Conservation (phyloP, 306 rosid species). For the Trifolium repens region DNA sequence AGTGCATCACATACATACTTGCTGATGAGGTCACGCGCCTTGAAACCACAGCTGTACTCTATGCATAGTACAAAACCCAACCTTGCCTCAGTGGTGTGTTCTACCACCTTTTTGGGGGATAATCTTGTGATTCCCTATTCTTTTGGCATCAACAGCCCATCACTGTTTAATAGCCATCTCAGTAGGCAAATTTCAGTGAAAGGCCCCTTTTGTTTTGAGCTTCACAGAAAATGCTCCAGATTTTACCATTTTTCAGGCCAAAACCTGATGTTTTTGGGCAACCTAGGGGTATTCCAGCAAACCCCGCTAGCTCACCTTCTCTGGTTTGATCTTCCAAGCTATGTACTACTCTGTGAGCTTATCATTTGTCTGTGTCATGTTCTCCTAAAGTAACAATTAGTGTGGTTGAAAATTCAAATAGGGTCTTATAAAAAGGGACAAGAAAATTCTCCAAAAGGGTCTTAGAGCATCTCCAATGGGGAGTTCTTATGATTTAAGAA, state of each 20-base stretch:
- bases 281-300: not conserved
- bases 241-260: not conserved
- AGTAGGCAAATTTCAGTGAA: not conserved
- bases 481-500: too few relatives aligned
- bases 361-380: not conserved
- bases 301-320: not conserved
- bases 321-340: not conserved
- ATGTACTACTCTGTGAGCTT: too few relatives aligned
- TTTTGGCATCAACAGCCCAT: not conserved
- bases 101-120: not conserved
- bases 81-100: not conserved
- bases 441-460: too few relatives aligned
- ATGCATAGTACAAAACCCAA: not conserved
- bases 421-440: too few relatives aligned
- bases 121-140: not conserved
- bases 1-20: not conserved
- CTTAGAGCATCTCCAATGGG: too few relatives aligned
- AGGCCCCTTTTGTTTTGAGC: not conserved
- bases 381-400: not conserved
- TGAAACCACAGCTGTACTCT: not conserved
- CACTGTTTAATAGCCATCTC: not conserved
- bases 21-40: not conserved
- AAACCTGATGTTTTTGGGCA: too few relatives aligned
- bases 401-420: too few relatives aligned
- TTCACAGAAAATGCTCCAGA: not conserved